These are phyloP conservation scores for grape (Vitis vinifera) DNA, from an alignment of 164 flowering plant genomes.

Conservation along the genomic window ASM3070453v1 NC_081807.1:555501-556000, in stretches of 20 bases:
- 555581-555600: constrained; percentile 57
- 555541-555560: constrained; percentile 85
- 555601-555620: constrained; percentile 63
- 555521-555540: constrained; percentile 43
- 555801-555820: constrained; percentile 60
- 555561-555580: constrained; percentile 62
- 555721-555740: constrained; percentile 52
- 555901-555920: no score
- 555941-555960: no score
- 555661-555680: constrained; percentile 70
- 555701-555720: constrained; percentile 60
- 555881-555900: not conserved
- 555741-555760: constrained; percentile 60
- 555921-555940: no score
- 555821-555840: constrained; percentile 61
- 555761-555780: constrained; percentile 65
- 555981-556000: no score
- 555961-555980: no score
- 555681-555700: constrained; percentile 75
- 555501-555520: constrained; percentile 31
- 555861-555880: constrained; percentile 33
- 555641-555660: constrained; percentile 76
- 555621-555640: constrained; percentile 75
- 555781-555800: constrained; percentile 50
- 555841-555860: constrained; percentile 54